phyloP scores from a whole-genome alignment of 331 rosid species.

The Acacia concinna region DNA sequence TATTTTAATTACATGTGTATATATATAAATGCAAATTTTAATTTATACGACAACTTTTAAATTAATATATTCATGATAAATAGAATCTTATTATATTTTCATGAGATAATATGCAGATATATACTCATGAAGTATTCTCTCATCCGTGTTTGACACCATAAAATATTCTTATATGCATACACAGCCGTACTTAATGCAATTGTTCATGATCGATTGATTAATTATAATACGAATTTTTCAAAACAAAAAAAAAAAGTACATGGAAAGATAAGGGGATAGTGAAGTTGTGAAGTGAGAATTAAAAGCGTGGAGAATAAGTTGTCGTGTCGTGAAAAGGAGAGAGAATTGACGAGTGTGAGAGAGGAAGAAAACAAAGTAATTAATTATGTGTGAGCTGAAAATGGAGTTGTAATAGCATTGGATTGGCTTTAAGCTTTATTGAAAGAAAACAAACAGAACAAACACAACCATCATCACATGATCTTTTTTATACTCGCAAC shows the following conservation, averaged over 20 bases:
- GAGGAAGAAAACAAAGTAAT: background rate
- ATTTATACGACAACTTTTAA: background rate
- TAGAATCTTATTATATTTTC: background rate
- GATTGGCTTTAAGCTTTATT: background rate
- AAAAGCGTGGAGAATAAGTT: background rate
- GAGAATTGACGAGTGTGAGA: background rate
- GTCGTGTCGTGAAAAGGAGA: background rate
- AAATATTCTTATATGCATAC: no score
- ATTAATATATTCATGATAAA: background rate
- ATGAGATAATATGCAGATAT: background rate
- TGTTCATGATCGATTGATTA: no score
- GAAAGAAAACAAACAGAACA: background rate
- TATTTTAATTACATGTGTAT: no score
- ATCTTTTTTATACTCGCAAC: background rate
- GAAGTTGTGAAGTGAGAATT: background rate
- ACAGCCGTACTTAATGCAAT: no score
- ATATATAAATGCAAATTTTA: no score
- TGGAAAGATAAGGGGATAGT: background rate
- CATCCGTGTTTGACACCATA: no score
- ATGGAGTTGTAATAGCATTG: background rate
- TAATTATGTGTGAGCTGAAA: background rate
- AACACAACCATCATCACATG: background rate
- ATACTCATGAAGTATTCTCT: no score
- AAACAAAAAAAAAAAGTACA: no score
- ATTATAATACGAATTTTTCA: no score